Evolutionary conservation across 805 yeast genomes (phyloP).

Genomic region (Pichia sporocuriosa): DNA sequence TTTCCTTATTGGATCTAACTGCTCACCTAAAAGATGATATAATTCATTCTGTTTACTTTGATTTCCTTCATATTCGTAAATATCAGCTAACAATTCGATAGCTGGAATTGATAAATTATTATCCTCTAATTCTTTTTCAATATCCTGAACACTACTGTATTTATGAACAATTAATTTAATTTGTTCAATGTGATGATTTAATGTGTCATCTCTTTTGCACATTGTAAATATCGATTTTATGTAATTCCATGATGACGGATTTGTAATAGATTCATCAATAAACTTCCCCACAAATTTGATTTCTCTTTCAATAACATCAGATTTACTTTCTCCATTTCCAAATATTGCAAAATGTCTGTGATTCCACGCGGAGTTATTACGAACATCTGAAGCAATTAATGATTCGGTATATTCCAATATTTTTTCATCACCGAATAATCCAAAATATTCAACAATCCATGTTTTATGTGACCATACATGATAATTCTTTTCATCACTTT

Average conservation of each 20-base stretch:
- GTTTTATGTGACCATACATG: conserved; percentile 94
- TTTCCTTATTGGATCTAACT: conserved; percentile 25
- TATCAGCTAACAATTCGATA: conserved; percentile 51
- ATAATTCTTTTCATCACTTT: conserved; percentile 81
- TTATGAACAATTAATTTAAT: conserved; percentile 32
- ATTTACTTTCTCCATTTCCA: conserved; percentile 15
- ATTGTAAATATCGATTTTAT: conserved; percentile 25
- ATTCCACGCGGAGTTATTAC: conserved; percentile 93
- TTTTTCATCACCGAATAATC: conserved; percentile 34
- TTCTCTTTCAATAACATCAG: conserved; percentile 37
- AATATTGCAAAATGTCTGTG: conserved; percentile 62
- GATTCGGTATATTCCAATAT: conserved; percentile 48
- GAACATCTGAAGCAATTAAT: conserved; percentile 53
- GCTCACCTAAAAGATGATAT: conserved; percentile 43
- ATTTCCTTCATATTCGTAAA: conserved; percentile 32
- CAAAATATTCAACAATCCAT: conserved; percentile 65
- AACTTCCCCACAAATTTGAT: conserved; percentile 41
- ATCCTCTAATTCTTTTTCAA: conserved; percentile 3
- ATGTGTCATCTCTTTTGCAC: conserved; percentile 40
- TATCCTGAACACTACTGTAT: conserved; percentile 28
- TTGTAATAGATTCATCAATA: conserved; percentile 65
- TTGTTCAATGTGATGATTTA: conserved; percentile 16
- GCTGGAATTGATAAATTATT: conserved; percentile 48
- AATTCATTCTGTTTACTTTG: conserved; percentile 34
- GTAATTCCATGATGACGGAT: conserved; percentile 84